Evolutionary conservation across 176 grass and related monocot species (phyloP).

Genomic region (Musa acuminata): DNA sequence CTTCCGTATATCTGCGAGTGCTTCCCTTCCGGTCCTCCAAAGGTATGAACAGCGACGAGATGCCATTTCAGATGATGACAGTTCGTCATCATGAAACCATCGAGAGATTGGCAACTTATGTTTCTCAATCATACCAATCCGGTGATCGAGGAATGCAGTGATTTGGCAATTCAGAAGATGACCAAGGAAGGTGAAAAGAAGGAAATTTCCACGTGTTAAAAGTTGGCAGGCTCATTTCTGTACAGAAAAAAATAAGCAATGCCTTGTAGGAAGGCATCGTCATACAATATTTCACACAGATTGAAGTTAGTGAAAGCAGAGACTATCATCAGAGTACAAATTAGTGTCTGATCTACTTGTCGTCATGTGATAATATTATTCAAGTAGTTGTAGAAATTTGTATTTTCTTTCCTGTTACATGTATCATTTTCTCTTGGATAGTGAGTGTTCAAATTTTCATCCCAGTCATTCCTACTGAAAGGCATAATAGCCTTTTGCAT

Average conservation of each 20-base stretch:
- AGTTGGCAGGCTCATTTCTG: neutral
- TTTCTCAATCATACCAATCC: neutral
- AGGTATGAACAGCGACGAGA: slow-evolving; percentile 37
- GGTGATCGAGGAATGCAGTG: neutral
- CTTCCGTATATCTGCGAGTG: slow-evolving; percentile 54
- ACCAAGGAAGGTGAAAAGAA: neutral
- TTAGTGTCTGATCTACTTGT: neutral
- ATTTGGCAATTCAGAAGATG: neutral
- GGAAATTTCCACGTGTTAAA: neutral
- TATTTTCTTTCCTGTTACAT: neutral
- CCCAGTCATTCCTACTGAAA: too few species aligned
- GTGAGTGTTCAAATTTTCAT: neutral
- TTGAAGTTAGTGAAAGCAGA: neutral
- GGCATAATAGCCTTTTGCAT: too few species aligned
- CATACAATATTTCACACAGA: neutral
- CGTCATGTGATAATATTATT: neutral
- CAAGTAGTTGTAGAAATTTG: neutral
- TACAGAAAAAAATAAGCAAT: slow-evolving; percentile 10
- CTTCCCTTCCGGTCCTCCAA: slow-evolving; percentile 52
- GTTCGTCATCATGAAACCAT: slow-evolving; percentile 47
- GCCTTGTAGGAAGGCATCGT: neutral
- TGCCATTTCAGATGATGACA: slow-evolving; percentile 59
- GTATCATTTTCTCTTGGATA: neutral
- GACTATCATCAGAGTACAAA: neutral
- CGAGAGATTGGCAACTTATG: neutral